These are phyloP conservation scores for Botrytis pseudocinerea DNA, from an alignment of 2,329 filamentous ascomycete genomes.

Conservation along the genomic window DNA sequence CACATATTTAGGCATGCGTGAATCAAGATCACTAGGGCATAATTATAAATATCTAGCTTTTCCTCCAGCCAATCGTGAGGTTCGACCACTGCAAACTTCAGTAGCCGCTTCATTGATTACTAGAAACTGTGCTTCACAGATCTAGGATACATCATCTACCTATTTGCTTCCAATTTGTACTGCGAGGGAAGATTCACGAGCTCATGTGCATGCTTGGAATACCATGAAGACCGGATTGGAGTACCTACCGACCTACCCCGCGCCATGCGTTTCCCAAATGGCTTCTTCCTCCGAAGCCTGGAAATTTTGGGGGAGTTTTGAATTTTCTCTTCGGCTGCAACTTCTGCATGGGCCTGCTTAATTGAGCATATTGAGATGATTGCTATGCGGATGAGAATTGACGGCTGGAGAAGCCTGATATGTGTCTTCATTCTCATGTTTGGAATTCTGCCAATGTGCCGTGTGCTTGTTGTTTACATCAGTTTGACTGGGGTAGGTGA, in stretches of 20 bases:
- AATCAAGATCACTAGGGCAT: background rate
- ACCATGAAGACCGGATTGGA: background rate
- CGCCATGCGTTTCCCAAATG: background rate
- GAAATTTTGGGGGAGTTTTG: too few relatives aligned
- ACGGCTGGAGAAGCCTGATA: too few relatives aligned
- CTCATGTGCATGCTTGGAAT: background rate
- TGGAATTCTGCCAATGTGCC: too few relatives aligned
- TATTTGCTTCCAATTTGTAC: background rate
- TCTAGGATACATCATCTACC: background rate
- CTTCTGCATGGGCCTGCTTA: background rate
- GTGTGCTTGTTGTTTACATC: too few relatives aligned
- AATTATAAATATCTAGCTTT: background rate
- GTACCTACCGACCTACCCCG: too few relatives aligned
- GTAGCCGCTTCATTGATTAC: background rate
- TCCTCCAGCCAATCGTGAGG: background rate
- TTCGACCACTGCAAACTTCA: background rate
- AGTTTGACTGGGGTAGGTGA: too few relatives aligned
- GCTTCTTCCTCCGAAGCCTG: background rate
- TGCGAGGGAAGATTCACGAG: background rate
- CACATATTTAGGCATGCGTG: background rate
- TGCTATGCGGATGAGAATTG: background rate
- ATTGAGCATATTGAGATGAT: background rate
- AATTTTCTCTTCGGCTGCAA: background rate
- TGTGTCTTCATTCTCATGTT: too few relatives aligned
- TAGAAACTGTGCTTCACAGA: background rate